A percentile compares a stretch with the other conserved stretches of the same genome.
phyloP scores from a whole-genome alignment of 306 rosid species.

The Pterocarpus macrocarpus region DNA sequence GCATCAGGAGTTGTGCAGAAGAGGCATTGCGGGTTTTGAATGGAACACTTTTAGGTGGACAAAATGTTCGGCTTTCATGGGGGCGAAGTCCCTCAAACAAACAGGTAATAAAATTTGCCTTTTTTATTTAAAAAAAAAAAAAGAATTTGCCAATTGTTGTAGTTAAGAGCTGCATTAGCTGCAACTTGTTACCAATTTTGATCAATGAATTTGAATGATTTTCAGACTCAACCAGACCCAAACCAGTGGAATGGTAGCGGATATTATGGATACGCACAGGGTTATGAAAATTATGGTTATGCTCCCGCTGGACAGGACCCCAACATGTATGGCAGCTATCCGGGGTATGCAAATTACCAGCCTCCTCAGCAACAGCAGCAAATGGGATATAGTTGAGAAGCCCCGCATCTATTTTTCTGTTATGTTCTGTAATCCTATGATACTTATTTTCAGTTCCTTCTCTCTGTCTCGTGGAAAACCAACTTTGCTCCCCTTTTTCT shows the following conservation, averaged over 20 bases:
- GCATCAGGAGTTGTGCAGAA: conserved; percentile 84
- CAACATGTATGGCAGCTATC: conserved; percentile 75
- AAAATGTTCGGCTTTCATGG: conserved; percentile 95
- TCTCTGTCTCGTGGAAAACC: conserved; percentile 11
- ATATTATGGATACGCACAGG: conserved; percentile 81
- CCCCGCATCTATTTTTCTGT: conserved; percentile 28
- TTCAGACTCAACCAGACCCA: conserved; percentile 79
- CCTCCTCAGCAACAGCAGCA: conserved; percentile 85
- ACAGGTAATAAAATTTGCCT: conserved; percentile 60
- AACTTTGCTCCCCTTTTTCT: not conserved
- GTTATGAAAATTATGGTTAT: conserved; percentile 84
- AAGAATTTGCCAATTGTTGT: conserved; percentile 24
- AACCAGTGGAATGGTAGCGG: conserved; percentile 82
- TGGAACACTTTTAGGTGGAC: conserved; percentile 82
- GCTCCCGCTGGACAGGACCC: conserved; percentile 88
- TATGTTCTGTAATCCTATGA: conserved; percentile 46
- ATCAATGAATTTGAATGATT: conserved; percentile 35
- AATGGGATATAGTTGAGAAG: conserved; percentile 70
- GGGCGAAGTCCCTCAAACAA: conserved; percentile 98
- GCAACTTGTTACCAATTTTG: not conserved
- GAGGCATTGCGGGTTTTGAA: conserved; percentile 80
- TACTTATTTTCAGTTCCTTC: conserved; percentile 46
- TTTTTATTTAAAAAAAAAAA: no score
- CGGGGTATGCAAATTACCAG: conserved; percentile 81
- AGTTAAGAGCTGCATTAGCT: not conserved